Base-by-base conservation (phyloP, 495 filamentous ascomycete species). In the Aspergillus nanangensis region DNA sequence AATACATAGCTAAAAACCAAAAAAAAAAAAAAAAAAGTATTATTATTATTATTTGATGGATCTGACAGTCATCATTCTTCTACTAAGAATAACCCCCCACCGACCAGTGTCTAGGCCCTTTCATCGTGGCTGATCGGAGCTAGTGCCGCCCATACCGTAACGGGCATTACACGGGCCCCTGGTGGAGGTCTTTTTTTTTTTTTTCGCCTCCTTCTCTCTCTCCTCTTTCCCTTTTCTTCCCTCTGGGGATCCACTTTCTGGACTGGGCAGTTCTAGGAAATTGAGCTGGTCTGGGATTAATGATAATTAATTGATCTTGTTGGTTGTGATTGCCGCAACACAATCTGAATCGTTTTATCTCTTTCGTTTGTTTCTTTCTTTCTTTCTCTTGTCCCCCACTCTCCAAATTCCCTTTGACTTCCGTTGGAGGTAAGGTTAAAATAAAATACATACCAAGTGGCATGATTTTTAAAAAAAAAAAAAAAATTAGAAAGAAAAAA, bases 81-180 rank as follows among this genome's bases (percentile, higher is more conserved):
- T 15, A 23, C 40, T 15, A 43, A 23, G 13, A 32, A 18, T 31
- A 49, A 36, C 31, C 46, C 37, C 36, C 15, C 49, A 32, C 42
- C 44, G 53, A 48, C 53, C 5, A 11, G 41, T 49, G 48, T 57
- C 55, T 57, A 57, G 55, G 42, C 55, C 53, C 34, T 32, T 32
- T 23, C 27, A 51, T 53, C 50, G 50, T 57, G 55, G 55, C 47
- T 53, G 51, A 57, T 57, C 54, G 42, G 50, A 39, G 46, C 49
- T 47, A 44, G 29, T 27, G 34, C 36, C 29, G 22, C 40, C 50
- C 36, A 50, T 48, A 44, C 50, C 36, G 50, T 47, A 50, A 45
- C 37, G 39, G 36, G 44, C 33, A 48, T 51, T 51, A 57, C 53
- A 57, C 53, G 46, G 53, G 29, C 50, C 46, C 48, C 44, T n/a